Conservation (phyloP, 2,329 filamentous ascomycete genomes). For the Beauveria bassiana region DNA sequence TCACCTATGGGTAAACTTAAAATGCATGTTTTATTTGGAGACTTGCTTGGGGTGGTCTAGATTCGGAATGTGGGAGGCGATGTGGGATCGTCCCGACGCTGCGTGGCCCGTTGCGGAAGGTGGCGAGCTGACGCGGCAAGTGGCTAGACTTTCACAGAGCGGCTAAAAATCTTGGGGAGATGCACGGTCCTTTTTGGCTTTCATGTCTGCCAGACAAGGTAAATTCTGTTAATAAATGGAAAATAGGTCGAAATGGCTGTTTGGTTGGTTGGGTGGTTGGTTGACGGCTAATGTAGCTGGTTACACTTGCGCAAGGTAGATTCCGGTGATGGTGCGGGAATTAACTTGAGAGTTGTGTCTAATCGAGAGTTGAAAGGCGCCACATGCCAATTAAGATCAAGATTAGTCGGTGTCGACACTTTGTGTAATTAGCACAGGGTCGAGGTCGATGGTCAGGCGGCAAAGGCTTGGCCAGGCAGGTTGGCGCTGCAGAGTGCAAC, state of each 20-base stretch:
- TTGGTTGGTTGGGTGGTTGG: background rate
- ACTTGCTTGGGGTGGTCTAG: background rate
- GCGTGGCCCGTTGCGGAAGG: background rate
- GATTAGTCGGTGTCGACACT: background rate
- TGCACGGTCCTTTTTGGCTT: background rate
- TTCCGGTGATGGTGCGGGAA: background rate
- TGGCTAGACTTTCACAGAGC: background rate
- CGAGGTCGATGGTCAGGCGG: too few species aligned
- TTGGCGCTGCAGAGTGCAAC: background rate
- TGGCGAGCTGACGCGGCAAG: conserved; percentile 5
- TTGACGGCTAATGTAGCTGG: too few species aligned
- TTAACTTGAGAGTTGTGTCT: too few species aligned
- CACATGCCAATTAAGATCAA: too few species aligned
- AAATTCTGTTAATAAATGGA: too few species aligned
- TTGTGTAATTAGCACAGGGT: background rate
- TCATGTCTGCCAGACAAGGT: background rate
- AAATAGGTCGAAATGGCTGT: background rate
- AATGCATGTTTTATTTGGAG: background rate
- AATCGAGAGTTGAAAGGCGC: too few species aligned
- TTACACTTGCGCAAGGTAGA: too few species aligned
- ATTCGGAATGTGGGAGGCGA: conserved; percentile 3
- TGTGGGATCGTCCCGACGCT: background rate
- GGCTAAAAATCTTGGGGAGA: background rate
- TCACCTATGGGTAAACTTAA: background rate
- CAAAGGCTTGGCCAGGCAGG: background rate